Evolutionary conservation across 192 early-diverging fungal species (phyloP), one percentile per base, ranked within the genome.

Genomic region (Cladochytrium replicatum): DNA sequence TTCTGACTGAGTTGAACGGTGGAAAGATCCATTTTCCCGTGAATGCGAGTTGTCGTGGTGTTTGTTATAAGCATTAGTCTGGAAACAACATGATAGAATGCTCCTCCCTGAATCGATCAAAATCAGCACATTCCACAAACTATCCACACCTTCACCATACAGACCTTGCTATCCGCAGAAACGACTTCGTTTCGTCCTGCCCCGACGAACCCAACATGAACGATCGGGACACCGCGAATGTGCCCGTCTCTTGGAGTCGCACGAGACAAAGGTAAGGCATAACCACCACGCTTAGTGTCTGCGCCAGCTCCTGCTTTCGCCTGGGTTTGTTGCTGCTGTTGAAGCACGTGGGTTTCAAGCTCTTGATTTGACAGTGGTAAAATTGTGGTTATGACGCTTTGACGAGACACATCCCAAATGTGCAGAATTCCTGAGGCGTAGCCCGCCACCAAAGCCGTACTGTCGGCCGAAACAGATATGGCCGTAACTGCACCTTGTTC

Each of bases 361-460:
- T n/a, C n/a, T n/a, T n/a, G n/a, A n/a, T n/a, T 41, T 19, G 28
- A 11, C 3, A 58, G 7, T 17, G 72, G 68, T 9, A 38, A 21
- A 2, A 75, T 56, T 4, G 15, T 32, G 25, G 54, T 46, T 1
- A 74, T 9, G 26, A 44, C 13, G 4, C 28, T 32, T n/a, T 45
- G 30, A 34, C 58, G 58, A n/a, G 23, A 32, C 4, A 74, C 28
- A 48, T 76, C 71, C 74, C 74, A 76, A 7, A 76, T 52, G 6
- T 29, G 19, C 21, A 76, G 46, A n/a, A 30, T 8, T 7, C 74
- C 74, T 17, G 34, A 24, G 8, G 54, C 55, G 29, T 68, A 63
- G 1, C 74, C 74, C 17, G 55, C 48, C 7, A 55, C 59, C 32
- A 76, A 31, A 32, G 52, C 54, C 24, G 29, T 58, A 30, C 62